Base-by-base conservation (phyloP, 768 basidiomycete genomes). In the Mycena albidolilacea region DNA sequence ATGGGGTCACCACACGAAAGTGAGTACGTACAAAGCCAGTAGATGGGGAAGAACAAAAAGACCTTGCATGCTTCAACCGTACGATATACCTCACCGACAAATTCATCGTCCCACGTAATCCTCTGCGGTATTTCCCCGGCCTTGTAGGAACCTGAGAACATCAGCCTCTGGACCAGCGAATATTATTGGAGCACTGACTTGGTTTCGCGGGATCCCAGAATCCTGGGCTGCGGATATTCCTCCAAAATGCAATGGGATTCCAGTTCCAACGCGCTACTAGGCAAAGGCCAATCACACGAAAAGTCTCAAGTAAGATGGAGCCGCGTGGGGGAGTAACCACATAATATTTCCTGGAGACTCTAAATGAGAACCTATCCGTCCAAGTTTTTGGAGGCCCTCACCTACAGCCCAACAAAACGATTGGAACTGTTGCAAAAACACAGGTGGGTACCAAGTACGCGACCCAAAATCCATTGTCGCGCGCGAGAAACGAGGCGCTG, bases 41-140 rank as follows among this genome's bases (percentile, higher is more conserved):
- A 90, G 80, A 89, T 82, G 59, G 88, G 88, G 84, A 87, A 86
- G 80, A 86, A 89, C 59, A 86, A 66, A 82, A 90, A 89, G 37
- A 90, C 88, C n/a, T 78, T 78, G 82, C 88, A 90, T 54, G 88
- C 70, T 87, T 86, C 84, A 84, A 89, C 21, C 0, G 69, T 70
- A 12, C 69, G 69, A 17, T 78, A 76, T 37, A 90, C 88, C 76
- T 90, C 89, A 48, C 84, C 87, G 14, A 90, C 89, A 71, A 88
- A 23, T 23, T 23, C 23, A 23, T 23, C 23, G 23, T 23, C 23
- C 23, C 23, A 23, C 23, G 23, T 23, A 23, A 23, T 23, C 23
- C 23, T 23, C 23, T 23, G 23, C 23, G 23, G 23, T 23, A 23
- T 23, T 23, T 23, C 23, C 23, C 23, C 23, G 23, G 23, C 23